Evolutionary conservation across 1,284 basidiomycete species (phyloP).

Genomic region (Anthracocystis setariae): DNA sequence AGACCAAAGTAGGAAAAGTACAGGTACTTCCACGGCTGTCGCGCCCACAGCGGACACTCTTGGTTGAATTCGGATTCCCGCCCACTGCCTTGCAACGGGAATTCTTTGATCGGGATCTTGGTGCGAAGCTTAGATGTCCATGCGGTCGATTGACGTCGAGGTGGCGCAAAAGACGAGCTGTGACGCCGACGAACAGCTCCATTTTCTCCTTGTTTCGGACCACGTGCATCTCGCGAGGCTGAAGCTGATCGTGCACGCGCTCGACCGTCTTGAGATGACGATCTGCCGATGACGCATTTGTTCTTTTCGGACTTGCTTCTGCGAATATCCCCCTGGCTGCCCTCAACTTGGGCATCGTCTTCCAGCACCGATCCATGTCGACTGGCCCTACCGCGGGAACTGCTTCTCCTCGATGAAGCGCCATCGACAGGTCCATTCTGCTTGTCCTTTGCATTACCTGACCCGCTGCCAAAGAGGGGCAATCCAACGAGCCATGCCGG

Average conservation of each 20-base stretch:
- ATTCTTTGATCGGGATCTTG: constrained; percentile 55
- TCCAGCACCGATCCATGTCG: not conserved
- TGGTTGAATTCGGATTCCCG: constrained; percentile 56
- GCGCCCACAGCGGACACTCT: constrained; percentile 55
- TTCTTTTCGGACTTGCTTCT: constrained; percentile 29
- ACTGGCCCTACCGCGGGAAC: constrained; percentile 8
- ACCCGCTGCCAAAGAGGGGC: constrained; percentile 23
- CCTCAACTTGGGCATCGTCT: not conserved
- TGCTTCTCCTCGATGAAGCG: constrained; percentile 16
- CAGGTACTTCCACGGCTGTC: constrained; percentile 56
- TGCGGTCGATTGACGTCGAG: constrained; percentile 27
- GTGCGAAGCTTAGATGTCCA: constrained; percentile 45
- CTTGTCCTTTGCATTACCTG: constrained; percentile 8
- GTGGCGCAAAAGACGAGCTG: constrained; percentile 4
- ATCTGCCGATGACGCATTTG: not conserved
- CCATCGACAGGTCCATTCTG: not conserved
- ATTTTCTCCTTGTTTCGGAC: constrained; percentile 8
- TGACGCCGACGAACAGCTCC: constrained; percentile 1
- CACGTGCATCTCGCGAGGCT: constrained; percentile 20
- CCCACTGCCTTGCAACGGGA: constrained; percentile 61
- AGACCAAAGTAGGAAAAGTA: constrained; percentile 61
- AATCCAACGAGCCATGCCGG: constrained; percentile 24
- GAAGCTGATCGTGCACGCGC: constrained; percentile 20
- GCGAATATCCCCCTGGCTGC: not conserved
- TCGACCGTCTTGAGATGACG: constrained; percentile 5